Conservation (phyloP, 2,329 filamentous ascomycete species). For the Proliferodiscus dingleyae region DNA sequence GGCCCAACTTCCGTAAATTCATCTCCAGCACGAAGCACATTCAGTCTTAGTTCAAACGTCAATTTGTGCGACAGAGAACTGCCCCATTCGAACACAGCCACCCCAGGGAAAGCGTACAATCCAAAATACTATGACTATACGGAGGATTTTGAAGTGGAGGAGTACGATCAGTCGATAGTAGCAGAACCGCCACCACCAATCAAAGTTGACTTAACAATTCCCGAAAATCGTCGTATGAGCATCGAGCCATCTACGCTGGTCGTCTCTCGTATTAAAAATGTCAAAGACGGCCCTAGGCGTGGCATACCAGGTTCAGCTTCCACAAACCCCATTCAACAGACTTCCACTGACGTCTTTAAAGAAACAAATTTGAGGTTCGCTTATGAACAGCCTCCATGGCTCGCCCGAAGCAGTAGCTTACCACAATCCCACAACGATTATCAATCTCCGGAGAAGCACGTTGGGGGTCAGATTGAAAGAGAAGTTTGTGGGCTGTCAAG, state of each 20-base stretch:
- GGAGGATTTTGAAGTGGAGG: constrained; percentile 30
- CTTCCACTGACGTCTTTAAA: not conserved
- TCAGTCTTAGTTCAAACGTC: constrained; percentile 29
- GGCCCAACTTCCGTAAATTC: constrained; percentile 22
- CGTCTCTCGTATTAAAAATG: constrained; percentile 2
- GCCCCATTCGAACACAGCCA: constrained; percentile 24
- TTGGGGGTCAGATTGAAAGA: constrained; percentile 5
- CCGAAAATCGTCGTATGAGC: constrained; percentile 26
- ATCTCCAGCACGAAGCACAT: constrained; percentile 28
- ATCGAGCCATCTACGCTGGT: constrained; percentile 11
- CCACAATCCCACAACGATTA: not conserved
- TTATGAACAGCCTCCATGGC: not conserved
- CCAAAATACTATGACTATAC: constrained; percentile 34
- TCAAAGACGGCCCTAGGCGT: constrained; percentile 4
- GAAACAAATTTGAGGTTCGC: not conserved
- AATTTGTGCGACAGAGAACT: constrained; percentile 19
- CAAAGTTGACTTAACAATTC: constrained; percentile 27
- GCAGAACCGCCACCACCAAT: constrained; percentile 26
- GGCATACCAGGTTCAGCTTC: constrained; percentile 17
- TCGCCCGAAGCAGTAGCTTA: not conserved
- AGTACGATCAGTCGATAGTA: constrained; percentile 11
- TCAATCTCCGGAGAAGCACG: not conserved
- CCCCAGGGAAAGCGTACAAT: constrained; percentile 22
- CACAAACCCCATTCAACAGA: constrained; percentile 9
- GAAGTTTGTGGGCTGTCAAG: constrained; percentile 14